These are phyloP conservation scores for Lecanicillium sp. DNA, from an alignment of 2,329 filamentous ascomycete genomes.

Conservation along the genomic window DNA sequence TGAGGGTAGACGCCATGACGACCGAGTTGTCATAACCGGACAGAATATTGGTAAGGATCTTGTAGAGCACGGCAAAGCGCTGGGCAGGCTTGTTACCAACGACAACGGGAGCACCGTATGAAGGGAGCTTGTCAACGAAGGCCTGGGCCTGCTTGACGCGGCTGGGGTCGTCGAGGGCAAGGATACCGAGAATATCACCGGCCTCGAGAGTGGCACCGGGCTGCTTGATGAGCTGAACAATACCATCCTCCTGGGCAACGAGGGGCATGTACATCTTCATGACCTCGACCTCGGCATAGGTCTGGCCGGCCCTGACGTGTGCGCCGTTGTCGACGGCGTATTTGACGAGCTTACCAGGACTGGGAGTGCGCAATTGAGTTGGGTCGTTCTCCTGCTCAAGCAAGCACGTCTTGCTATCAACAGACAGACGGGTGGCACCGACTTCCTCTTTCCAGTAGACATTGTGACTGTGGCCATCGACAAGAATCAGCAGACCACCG, in stretches of 20 bases:
- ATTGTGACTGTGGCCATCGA: slow-evolving; percentile 91
- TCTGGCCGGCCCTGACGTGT: slow-evolving; percentile 84
- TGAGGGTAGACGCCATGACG: slow-evolving; percentile 81
- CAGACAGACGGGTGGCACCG: slow-evolving; percentile 86
- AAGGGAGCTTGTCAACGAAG: slow-evolving; percentile 84
- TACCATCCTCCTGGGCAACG: slow-evolving; percentile 86
- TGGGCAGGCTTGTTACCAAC: slow-evolving; percentile 89
- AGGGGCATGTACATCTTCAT: slow-evolving; percentile 99
- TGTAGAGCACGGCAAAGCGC: slow-evolving; percentile 68
- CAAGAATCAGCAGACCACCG: slow-evolving; percentile 82
- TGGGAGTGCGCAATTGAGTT: slow-evolving; percentile 89
- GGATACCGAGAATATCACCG: slow-evolving; percentile 95
- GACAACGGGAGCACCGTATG: slow-evolving; percentile 77
- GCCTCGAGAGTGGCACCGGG: slow-evolving; percentile 95
- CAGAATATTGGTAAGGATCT: slow-evolving; percentile 79
- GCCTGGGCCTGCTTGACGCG: slow-evolving; percentile 95
- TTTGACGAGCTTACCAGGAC: slow-evolving; percentile 95
- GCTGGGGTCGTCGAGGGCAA: slow-evolving; percentile 88
- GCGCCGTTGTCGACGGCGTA: slow-evolving; percentile 93
- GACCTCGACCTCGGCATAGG: slow-evolving; percentile 96
- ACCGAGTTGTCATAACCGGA: slow-evolving; percentile 95
- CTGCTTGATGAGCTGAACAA: slow-evolving; percentile 98
- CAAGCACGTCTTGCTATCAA: slow-evolving; percentile 96
- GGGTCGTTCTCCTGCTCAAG: slow-evolving; percentile 99
- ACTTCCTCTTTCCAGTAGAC: slow-evolving; percentile 99